phyloP scores from a whole-genome alignment of 176 grass and related monocot species.

The Avena atlantica region DNA sequence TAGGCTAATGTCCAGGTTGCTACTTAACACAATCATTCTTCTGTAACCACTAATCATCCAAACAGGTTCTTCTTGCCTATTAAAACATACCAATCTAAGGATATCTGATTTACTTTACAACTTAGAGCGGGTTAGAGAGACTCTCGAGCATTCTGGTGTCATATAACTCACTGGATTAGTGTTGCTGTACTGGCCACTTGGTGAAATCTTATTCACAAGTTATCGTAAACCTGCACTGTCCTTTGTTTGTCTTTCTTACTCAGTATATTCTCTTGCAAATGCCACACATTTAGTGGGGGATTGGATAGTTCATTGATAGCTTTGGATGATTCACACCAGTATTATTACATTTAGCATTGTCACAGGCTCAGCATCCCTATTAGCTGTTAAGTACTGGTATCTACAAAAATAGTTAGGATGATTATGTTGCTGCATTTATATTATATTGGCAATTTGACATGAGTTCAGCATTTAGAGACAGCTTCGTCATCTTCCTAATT shows the following conservation, averaged over 20 bases:
- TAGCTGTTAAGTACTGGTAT: background rate
- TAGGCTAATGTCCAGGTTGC: slow-evolving; percentile 4
- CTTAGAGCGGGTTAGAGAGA: background rate
- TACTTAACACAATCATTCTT: background rate
- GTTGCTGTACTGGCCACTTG: slow-evolving; percentile 20
- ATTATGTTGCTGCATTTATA: background rate
- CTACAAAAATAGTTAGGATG: background rate
- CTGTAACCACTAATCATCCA: background rate
- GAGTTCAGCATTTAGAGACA: slow-evolving; percentile 5
- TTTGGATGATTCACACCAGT: slow-evolving; percentile 4
- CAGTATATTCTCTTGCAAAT: slow-evolving; percentile 11
- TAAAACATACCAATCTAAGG: background rate
- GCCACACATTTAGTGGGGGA: slow-evolving; percentile 7
- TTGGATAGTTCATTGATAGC: slow-evolving; percentile 24
- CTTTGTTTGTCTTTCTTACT: slow-evolving; percentile 13
- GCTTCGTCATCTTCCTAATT: background rate
- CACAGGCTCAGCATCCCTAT: background rate
- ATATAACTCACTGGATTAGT: background rate
- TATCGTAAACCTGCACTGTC: background rate
- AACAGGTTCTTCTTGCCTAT: background rate
- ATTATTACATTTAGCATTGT: slow-evolving; percentile 9
- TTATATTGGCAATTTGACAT: background rate
- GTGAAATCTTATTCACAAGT: background rate
- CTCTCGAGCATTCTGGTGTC: background rate
- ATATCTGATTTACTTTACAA: slow-evolving; percentile 11